Base-by-base conservation (phyloP, 2,329 filamentous ascomycete species). In the Tolypocladium amazonense region DNA sequence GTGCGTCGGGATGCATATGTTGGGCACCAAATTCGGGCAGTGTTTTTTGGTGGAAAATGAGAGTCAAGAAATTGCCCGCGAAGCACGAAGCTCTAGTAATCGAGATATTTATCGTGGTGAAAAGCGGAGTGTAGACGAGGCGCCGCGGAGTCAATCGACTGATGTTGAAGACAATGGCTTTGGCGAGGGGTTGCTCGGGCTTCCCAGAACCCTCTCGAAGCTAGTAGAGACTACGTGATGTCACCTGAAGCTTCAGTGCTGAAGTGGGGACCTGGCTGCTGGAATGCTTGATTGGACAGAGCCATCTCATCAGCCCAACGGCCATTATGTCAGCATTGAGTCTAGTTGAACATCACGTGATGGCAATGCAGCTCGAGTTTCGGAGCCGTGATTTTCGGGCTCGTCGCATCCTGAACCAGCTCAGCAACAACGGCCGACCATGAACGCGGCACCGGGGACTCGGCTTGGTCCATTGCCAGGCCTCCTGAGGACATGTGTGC, bases 401-500 rank as follows among this genome's bases (percentile, higher is more conserved):
- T 39, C 23, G 45, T 25, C 27, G 53, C 30, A 47, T 52, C 45
- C 27, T 57, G 25, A 23, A 53, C 25, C 35, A 58, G 58, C 59
- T 62, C 62, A 65, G 62, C 63, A 58, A 64, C 62, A 67, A 62
- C 63, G 61, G 64, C 43, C 63, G 59, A 71, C 68, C 64, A 75
- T 79, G 72, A 76, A 75, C 65, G 66, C 71, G 66, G 69, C 67
- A 66, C 63, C 69, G 52, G 63, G 65, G 58, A 67, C 70, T 58
- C 68, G 70, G 54, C 64, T 79, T 62, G 72, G 72, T 68, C 76
- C 73, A 69, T 72, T 81, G 68, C 74, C 77, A 35, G 72, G 72
- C 62, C 66, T 77, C 56, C 68, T 76, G 45, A 69, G 73, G 65
- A 73, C 72, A 63, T 77, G 73, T 64, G 66, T 77, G 63, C 78